Percentiles rank a stretch among this genome's conserved stretches.
Conservation (phyloP, 2,329 filamentous ascomycete species). For the Ceratocystis diversiconidia region DNA sequence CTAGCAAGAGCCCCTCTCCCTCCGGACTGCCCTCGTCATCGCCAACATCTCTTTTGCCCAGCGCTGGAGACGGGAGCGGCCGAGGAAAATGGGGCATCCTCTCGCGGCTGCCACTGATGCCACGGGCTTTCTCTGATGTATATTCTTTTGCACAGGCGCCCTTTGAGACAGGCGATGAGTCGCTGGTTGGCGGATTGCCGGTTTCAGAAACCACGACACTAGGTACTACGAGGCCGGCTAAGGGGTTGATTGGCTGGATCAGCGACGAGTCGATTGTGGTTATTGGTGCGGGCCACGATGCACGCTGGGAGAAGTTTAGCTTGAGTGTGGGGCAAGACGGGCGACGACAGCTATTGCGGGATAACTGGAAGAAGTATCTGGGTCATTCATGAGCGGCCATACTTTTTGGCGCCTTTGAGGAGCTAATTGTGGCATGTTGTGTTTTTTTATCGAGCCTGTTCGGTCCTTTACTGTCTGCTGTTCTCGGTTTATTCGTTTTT, state of each 20-base stretch:
- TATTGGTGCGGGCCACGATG: constrained; percentile 64
- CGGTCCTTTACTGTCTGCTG: neutral
- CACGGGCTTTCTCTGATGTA: constrained; percentile 73
- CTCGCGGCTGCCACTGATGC: constrained; percentile 69
- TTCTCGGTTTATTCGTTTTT: neutral
- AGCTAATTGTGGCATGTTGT: constrained; percentile 2
- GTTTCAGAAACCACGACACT: constrained; percentile 33
- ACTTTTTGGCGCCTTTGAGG: neutral
- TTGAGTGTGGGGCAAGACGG: constrained; percentile 56
- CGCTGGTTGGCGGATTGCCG: constrained; percentile 32
- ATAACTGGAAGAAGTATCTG: constrained; percentile 74
- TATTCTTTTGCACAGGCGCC: constrained; percentile 72
- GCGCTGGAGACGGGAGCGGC: constrained; percentile 31
- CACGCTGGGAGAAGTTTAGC: constrained; percentile 77
- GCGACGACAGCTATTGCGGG: constrained; percentile 48
- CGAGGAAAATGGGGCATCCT: constrained; percentile 75
- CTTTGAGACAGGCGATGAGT: constrained; percentile 74
- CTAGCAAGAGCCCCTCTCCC: constrained; percentile 2
- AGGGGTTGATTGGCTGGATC: constrained; percentile 77
- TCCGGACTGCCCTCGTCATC: constrained; percentile 21
- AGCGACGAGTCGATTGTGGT: constrained; percentile 60
- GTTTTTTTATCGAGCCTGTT: constrained; percentile 9
- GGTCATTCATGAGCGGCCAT: constrained; percentile 26
- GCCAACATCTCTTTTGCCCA: constrained; percentile 24
- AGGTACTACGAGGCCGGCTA: constrained; percentile 47